Conservation (phyloP, 495 filamentous ascomycete genomes). For the Alectoria sarmentosa region DNA sequence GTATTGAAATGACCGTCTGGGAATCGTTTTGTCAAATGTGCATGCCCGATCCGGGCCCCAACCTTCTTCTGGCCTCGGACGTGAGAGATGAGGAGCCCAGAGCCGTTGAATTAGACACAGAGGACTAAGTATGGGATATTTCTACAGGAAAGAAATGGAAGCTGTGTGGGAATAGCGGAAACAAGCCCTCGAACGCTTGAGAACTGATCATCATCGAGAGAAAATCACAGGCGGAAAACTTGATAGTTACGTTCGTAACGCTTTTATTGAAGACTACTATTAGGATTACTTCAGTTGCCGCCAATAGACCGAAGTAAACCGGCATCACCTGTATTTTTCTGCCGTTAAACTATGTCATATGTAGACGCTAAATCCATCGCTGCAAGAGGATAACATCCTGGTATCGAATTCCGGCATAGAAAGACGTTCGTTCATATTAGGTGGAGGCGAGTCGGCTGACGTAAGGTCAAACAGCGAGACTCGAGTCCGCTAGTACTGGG, state of each 20-base stretch:
- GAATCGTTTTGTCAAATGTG: too few relatives aligned
- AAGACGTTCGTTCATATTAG: not conserved
- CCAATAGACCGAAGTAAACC: not conserved
- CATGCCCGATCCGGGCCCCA: too few relatives aligned
- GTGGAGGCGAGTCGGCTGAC: not conserved
- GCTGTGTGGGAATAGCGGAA: too few relatives aligned
- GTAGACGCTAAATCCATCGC: constrained; percentile 1
- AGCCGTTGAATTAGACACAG: too few relatives aligned
- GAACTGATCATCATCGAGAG: not conserved
- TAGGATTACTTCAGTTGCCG: not conserved
- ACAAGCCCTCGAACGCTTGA: too few relatives aligned
- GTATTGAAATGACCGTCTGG: too few relatives aligned
- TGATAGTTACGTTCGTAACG: not conserved
- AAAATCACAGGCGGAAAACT: not conserved
- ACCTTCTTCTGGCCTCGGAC: too few relatives aligned
- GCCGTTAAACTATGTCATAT: not conserved
- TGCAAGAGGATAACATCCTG: not conserved
- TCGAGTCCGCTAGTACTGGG: not conserved
- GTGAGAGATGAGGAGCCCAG: too few relatives aligned
- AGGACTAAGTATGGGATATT: too few relatives aligned
- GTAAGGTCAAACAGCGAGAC: not conserved
- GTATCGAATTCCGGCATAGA: not conserved
- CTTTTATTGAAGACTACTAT: not conserved
- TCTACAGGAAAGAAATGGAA: too few relatives aligned
- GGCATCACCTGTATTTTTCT: not conserved